phyloP scores from a whole-genome alignment of 2,329 filamentous ascomycete genomes.

The Dendrostoma leiphaemia region DNA sequence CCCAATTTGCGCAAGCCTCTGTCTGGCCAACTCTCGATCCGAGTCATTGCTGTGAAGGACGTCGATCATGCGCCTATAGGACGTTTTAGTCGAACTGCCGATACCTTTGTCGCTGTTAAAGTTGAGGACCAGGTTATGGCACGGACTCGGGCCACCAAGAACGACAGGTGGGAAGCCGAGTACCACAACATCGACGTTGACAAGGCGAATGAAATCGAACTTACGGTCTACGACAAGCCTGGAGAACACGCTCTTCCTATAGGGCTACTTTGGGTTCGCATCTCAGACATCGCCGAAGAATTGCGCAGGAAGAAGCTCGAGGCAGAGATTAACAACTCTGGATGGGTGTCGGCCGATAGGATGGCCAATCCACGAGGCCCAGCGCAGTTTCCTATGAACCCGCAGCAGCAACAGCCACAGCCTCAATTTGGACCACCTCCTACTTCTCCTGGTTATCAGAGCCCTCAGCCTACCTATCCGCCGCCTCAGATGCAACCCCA shows the following conservation, averaged over 20 bases:
- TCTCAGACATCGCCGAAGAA: slow-evolving; percentile 96
- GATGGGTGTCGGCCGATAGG: slow-evolving; percentile 96
- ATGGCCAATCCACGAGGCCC: slow-evolving; percentile 65
- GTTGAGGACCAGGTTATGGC: slow-evolving; percentile 93
- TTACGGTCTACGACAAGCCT: slow-evolving; percentile 96
- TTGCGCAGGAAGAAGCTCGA: slow-evolving; percentile 97
- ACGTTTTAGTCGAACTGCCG: slow-evolving; percentile 83
- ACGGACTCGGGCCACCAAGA: slow-evolving; percentile 79
- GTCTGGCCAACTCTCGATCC: slow-evolving; percentile 83
- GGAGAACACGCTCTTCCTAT: slow-evolving; percentile 89
- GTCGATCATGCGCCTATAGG: slow-evolving; percentile 88
- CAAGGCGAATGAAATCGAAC: slow-evolving; percentile 97
- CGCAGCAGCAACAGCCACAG: slow-evolving; percentile 31
- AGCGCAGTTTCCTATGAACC: slow-evolving; percentile 58
- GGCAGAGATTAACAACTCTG: slow-evolving; percentile 87
- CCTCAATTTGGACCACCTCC: slow-evolving; percentile 45
- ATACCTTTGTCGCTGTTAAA: slow-evolving; percentile 95
- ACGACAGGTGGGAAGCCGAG: slow-evolving; percentile 89
- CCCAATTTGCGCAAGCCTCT: slow-evolving; percentile 96
- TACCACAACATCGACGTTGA: slow-evolving; percentile 90
- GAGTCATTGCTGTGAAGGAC: slow-evolving; percentile 85
- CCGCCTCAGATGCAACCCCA: slow-evolving; percentile 44
- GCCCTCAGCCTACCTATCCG: slow-evolving; percentile 23
- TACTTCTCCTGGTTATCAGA: slow-evolving; percentile 36
- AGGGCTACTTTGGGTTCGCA: slow-evolving; percentile 91